These are phyloP conservation scores for Aspergillus tanneri DNA, from an alignment of 2,329 filamentous ascomycete genomes.

Conservation along the genomic window DNA sequence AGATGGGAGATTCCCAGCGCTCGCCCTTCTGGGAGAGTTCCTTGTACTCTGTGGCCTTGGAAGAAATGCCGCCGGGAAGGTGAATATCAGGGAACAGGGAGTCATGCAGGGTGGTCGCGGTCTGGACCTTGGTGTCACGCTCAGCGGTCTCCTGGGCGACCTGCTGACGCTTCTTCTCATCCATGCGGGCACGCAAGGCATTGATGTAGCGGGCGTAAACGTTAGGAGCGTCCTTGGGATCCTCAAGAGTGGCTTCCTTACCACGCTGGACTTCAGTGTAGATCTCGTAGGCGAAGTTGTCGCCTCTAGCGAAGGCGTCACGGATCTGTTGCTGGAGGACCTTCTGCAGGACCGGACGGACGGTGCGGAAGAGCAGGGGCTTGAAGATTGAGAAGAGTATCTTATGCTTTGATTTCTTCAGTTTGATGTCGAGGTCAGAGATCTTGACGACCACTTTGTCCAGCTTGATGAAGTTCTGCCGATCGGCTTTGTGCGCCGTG, in stretches of 20 bases:
- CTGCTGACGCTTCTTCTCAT: constrained; percentile 72
- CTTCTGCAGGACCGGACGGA: constrained; percentile 83
- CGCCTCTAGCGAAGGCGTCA: constrained; percentile 73
- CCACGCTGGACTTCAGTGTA: constrained; percentile 80
- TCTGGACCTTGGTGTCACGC: constrained; percentile 70
- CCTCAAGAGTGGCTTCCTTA: constrained; percentile 61
- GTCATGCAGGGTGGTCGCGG: constrained; percentile 82
- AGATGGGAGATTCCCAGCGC: constrained; percentile 91
- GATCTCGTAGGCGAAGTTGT: constrained; percentile 70
- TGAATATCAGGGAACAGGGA: constrained; percentile 88
- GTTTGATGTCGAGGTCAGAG: constrained; percentile 78
- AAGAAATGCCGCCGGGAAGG: constrained; percentile 83
- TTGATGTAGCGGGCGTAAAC: constrained; percentile 82
- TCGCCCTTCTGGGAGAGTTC: constrained; percentile 84
- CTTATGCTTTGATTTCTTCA: constrained; percentile 96
- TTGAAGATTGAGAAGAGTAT: constrained; percentile 82
- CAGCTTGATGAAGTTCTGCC: constrained; percentile 88
- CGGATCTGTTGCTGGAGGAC: constrained; percentile 85
- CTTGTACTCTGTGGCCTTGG: constrained; percentile 92
- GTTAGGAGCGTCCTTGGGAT: constrained; percentile 73
- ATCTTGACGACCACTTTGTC: constrained; percentile 83
- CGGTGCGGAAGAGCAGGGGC: constrained; percentile 77
- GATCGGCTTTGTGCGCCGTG: constrained; percentile 71
- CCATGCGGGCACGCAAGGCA: constrained; percentile 70
- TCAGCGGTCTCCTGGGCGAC: constrained; percentile 55